Evolutionary conservation across 371 early-diverging fungal species (phyloP).

Genomic region (Gilbertella persicaria): DNA sequence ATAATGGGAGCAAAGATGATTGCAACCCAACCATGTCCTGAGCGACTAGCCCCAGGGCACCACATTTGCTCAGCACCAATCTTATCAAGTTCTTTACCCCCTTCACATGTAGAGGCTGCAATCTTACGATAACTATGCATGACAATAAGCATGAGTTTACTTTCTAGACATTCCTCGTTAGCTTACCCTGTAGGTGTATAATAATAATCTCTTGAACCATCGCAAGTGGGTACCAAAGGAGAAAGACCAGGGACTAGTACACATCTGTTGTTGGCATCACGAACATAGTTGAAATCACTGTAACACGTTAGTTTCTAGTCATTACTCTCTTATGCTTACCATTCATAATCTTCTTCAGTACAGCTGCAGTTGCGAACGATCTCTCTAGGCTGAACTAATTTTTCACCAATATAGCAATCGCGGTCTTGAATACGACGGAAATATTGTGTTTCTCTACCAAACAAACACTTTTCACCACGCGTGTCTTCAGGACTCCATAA

Average conservation of each 20-base stretch:
- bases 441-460: constrained; percentile 77
- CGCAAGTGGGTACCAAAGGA: constrained; percentile 61
- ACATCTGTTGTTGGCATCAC: constrained; percentile 61
- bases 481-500: constrained; percentile 68
- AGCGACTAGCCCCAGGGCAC: constrained; percentile 66
- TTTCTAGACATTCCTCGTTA: not conserved
- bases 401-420: constrained; percentile 80
- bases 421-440: constrained; percentile 76
- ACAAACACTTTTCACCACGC: constrained; percentile 62
- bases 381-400: constrained; percentile 62
- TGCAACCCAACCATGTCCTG: constrained; percentile 31
- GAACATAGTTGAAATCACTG: constrained; percentile 79
- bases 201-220: constrained; percentile 57
- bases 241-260: constrained; percentile 61
- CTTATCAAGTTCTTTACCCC: constrained; percentile 57
- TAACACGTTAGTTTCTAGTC: not conserved
- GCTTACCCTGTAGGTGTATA: constrained; percentile 56
- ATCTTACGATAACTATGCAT: constrained; percentile 73
- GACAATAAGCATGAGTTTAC: not conserved
- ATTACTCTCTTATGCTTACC: constrained; percentile 34
- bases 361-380: constrained; percentile 74
- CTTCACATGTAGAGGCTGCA: constrained; percentile 71
- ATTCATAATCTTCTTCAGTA: constrained; percentile 85
- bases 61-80: constrained; percentile 53
- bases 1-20: constrained; percentile 42